A percentile compares a stretch with the other conserved stretches of the same genome.
Evolutionary conservation across 208 protist genomes (phyloP).

Genomic region (Zelonia costaricensis): DNA sequence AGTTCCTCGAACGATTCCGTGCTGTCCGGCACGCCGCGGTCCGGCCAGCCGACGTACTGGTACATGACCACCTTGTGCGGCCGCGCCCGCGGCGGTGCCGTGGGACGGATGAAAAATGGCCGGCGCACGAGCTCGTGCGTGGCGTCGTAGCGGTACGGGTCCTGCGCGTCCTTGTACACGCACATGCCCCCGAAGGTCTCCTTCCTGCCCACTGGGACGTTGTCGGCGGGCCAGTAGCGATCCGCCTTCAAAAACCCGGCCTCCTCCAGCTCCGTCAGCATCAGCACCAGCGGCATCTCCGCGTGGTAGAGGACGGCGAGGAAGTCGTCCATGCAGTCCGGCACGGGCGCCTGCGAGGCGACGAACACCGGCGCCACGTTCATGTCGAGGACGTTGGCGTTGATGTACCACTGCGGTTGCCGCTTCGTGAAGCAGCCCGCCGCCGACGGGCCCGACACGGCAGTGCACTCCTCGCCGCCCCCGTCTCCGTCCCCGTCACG

Average conservation of each 20-base stretch:
- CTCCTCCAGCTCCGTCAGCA: slow-evolving; percentile 72
- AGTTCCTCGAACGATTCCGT: slow-evolving; percentile 63
- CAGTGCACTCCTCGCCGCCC: slow-evolving; percentile 1
- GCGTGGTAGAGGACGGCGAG: slow-evolving; percentile 39
- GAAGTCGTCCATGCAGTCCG: slow-evolving; percentile 67
- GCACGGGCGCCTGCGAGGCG: slow-evolving; percentile 77
- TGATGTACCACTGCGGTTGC: slow-evolving; percentile 51
- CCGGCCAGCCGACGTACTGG: slow-evolving; percentile 87
- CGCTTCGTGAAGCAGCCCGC: slow-evolving; percentile 1
- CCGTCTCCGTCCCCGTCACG: neutral
- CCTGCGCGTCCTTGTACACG: slow-evolving; percentile 39
- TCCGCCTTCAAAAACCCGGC: slow-evolving; percentile 68
- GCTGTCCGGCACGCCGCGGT: slow-evolving; percentile 77
- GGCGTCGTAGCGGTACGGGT: slow-evolving; percentile 30
- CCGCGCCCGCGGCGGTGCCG: slow-evolving; percentile 4
- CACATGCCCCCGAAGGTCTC: slow-evolving; percentile 29
- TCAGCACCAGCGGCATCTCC: slow-evolving; percentile 68
- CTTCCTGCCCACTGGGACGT: neutral
- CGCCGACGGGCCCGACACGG: neutral
- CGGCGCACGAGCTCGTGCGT: slow-evolving; percentile 21
- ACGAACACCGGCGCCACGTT: slow-evolving; percentile 58
- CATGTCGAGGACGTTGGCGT: slow-evolving; percentile 48
- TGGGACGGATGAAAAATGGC: slow-evolving; percentile 28
- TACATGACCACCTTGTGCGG: slow-evolving; percentile 55
- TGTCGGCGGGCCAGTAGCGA: slow-evolving; percentile 70